Conservation (phyloP, 2,329 filamentous ascomycete species). For the Exophiala phaeomuriformis region DNA sequence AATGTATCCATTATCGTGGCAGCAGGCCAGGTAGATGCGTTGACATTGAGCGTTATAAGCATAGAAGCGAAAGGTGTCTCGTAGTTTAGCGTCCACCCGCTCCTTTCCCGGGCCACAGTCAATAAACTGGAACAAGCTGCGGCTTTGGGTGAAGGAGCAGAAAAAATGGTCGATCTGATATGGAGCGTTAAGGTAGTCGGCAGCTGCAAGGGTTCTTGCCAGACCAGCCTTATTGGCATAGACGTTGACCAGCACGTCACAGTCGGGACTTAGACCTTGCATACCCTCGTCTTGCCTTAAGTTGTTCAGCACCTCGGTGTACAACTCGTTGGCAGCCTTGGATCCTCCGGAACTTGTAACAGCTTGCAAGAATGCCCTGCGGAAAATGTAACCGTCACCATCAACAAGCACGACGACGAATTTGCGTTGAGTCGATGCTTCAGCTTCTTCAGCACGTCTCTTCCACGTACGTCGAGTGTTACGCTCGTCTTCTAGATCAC, state of each 20-base stretch:
- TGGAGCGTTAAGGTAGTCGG: constrained; percentile 34
- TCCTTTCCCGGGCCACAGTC: constrained; percentile 57
- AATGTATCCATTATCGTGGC: constrained; percentile 54
- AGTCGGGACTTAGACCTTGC: constrained; percentile 26
- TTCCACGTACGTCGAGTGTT: constrained; percentile 17
- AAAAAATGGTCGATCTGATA: constrained; percentile 22
- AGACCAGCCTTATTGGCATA: constrained; percentile 51
- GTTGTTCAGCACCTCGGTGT: constrained; percentile 17
- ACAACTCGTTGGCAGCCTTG: constrained; percentile 31
- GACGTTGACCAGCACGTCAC: constrained; percentile 49
- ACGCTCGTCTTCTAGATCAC: constrained; percentile 32
- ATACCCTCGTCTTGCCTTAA: constrained; percentile 4
- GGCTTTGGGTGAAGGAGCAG: constrained; percentile 28
- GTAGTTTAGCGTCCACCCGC: constrained; percentile 54
- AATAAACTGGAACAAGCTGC: constrained; percentile 54
- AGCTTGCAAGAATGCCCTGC: constrained; percentile 43
- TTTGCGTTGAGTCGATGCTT: constrained; percentile 34
- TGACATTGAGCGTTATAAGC: constrained; percentile 55
- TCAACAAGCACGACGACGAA: constrained; percentile 57
- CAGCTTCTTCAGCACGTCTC: constrained; percentile 16
- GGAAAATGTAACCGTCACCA: constrained; percentile 54
- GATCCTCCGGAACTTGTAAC: constrained; percentile 47
- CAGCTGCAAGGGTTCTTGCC: constrained; percentile 45
- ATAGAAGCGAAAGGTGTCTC: constrained; percentile 44
- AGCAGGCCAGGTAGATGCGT: constrained; percentile 58